phyloP scores from a whole-genome alignment of 1,139 yeast species.

The Suhomyces taliae region DNA sequence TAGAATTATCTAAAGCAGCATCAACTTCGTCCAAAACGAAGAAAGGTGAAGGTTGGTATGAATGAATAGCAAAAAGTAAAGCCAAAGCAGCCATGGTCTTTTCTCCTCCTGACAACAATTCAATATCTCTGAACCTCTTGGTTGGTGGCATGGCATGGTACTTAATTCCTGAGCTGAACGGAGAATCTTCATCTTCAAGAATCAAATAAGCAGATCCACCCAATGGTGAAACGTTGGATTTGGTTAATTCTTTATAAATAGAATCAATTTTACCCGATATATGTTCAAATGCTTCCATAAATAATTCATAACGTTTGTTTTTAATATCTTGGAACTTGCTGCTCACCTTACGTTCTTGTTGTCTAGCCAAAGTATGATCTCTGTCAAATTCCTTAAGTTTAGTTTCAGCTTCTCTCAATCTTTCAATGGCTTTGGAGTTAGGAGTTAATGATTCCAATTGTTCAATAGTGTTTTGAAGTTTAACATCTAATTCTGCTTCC shows the following conservation, averaged over 20 bases:
- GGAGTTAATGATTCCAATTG: conserved; percentile 69
- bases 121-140: conserved; percentile 93
- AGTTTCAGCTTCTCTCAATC: conserved; percentile 67
- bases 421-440: conserved; percentile 75
- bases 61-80: conserved; percentile 84
- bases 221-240: conserved; percentile 61
- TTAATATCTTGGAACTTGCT: conserved; percentile 63
- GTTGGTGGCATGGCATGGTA: conserved; percentile 97
- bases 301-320: conserved; percentile 56
- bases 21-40: conserved; percentile 96
- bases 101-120: conserved; percentile 92
- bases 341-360: conserved; percentile 55
- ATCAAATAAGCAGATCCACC: conserved; percentile 95
- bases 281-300: conserved; percentile 74
- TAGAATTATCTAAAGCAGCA: conserved; percentile 91
- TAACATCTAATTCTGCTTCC: conserved; percentile 48
- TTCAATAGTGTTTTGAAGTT: conserved; percentile 32
- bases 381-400: conserved; percentile 61
- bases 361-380: conserved; percentile 65
- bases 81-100: conserved; percentile 97
- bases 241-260: conserved; percentile 87
- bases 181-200: conserved; percentile 87
- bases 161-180: conserved; percentile 77
- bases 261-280: conserved; percentile 71
- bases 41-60: conserved; percentile 91